Conservation (phyloP, 257 asterid species). For the Gardenia jasminoides region DNA sequence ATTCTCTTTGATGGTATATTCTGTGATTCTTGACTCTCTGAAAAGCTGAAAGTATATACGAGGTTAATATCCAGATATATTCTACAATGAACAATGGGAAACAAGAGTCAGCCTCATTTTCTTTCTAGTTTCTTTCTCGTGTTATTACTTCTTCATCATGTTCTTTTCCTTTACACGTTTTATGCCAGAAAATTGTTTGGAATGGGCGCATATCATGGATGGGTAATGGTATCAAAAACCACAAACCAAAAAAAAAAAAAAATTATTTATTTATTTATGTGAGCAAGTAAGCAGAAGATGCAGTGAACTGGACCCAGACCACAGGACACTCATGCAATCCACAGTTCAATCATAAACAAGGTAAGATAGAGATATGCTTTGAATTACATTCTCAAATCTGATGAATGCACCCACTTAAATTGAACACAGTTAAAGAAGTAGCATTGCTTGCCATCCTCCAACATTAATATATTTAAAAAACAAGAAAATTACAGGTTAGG, state of each 20-base stretch:
- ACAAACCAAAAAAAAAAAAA: background rate
- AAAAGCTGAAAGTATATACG: slow-evolving; percentile 46
- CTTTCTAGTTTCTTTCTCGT: background rate
- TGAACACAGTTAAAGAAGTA: background rate
- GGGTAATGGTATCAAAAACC: background rate
- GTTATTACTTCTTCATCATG: background rate
- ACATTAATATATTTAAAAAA: background rate
- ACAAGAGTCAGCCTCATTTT: background rate
- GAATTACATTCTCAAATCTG: too few species aligned
- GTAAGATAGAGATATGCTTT: background rate
- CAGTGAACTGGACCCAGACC: background rate
- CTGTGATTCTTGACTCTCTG: slow-evolving; percentile 78
- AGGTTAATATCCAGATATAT: background rate
- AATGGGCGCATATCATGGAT: background rate
- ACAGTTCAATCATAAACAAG: background rate
- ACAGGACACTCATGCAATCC: background rate
- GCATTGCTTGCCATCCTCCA: background rate
- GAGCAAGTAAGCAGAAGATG: background rate
- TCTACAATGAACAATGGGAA: background rate
- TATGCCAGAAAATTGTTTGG: background rate
- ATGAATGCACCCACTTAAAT: background rate
- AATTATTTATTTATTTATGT: too few species aligned
- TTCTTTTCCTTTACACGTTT: background rate
- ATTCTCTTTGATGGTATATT: slow-evolving; percentile 53
- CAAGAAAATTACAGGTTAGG: background rate